Conservation (phyloP, 1,139 yeast species). For the Pichia sp. region DNA sequence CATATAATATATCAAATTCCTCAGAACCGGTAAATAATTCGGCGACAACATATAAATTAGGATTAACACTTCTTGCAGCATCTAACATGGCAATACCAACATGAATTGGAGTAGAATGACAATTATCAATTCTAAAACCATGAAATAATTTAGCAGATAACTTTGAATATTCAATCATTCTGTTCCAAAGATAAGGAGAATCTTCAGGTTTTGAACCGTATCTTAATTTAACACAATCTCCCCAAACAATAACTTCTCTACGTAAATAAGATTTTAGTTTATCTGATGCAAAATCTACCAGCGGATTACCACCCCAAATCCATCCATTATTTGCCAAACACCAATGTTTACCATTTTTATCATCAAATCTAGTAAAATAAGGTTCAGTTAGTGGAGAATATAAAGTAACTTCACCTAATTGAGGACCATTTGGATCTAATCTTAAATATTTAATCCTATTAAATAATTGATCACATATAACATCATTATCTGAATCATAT, state of each 20-base stretch:
- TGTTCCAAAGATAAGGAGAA: constrained; percentile 83
- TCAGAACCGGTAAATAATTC: constrained; percentile 93
- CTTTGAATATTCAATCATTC: constrained; percentile 76
- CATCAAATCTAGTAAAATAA: constrained; percentile 71
- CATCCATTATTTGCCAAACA: constrained; percentile 95
- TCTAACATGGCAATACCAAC: constrained; percentile 88
- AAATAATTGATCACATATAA: constrained; percentile 60
- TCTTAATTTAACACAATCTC: constrained; percentile 90
- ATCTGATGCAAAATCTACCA: constrained; percentile 85
- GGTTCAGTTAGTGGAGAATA: constrained; percentile 70
- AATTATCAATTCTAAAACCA: constrained; percentile 91
- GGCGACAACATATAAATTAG: constrained; percentile 87
- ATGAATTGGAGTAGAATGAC: constrained; percentile 93
- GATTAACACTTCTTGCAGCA: constrained; percentile 79
- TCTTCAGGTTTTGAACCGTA: constrained; percentile 74
- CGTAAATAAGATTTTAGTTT: constrained; percentile 75
- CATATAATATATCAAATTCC: constrained; percentile 81
- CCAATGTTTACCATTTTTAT: constrained; percentile 48
- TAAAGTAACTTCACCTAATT: constrained; percentile 55
- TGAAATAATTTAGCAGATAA: constrained; percentile 70
- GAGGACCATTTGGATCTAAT: constrained; percentile 75
- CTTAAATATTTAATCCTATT: constrained; percentile 74
- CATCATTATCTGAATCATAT: constrained; percentile 66
- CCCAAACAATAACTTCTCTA: constrained; percentile 95
- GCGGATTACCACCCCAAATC: constrained; percentile 97